These are phyloP conservation scores for Coemansia aciculifera DNA, from an alignment of 192 early-diverging fungal species.

Conservation along the genomic window DNA sequence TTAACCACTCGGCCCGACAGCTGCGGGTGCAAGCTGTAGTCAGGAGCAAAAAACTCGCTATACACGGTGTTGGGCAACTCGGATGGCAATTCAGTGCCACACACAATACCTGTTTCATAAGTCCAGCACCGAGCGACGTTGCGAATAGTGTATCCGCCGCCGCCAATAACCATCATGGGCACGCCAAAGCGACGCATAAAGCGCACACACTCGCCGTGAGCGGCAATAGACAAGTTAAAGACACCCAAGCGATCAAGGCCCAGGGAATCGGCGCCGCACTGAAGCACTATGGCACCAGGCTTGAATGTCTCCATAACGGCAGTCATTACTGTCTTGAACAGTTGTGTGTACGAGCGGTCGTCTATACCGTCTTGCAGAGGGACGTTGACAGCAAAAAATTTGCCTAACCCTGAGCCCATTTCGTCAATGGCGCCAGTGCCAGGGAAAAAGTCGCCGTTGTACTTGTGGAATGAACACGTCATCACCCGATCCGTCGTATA, in stretches of 20 bases:
- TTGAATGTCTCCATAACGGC: constrained; percentile 92
- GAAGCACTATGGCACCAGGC: constrained; percentile 89
- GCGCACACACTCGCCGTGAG: constrained; percentile 87
- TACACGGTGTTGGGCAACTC: constrained; percentile 77
- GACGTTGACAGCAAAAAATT: constrained; percentile 93
- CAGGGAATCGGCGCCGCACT: constrained; percentile 97
- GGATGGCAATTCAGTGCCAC: constrained; percentile 72
- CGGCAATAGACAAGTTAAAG: constrained; percentile 89
- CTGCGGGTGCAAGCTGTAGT: constrained; percentile 87
- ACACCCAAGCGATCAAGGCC: constrained; percentile 93
- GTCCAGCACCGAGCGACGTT: constrained; percentile 97
- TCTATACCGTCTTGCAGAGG: constrained; percentile 95
- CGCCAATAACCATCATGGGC: constrained; percentile 90
- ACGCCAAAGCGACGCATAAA: constrained; percentile 92
- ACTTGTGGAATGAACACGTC: constrained; percentile 95
- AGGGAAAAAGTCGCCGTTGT: constrained; percentile 93
- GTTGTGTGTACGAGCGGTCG: constrained; percentile 75
- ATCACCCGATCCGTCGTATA: constrained; percentile 92
- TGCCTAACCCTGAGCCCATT: constrained; percentile 82
- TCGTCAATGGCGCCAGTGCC: constrained; percentile 91
- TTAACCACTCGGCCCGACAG: constrained; percentile 82
- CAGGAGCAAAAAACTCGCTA: constrained; percentile 84
- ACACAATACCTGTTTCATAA: constrained; percentile 86
- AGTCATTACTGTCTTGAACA: constrained; percentile 77
- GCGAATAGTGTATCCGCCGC: constrained; percentile 97